These are phyloP conservation scores for Alternaria arbusti DNA, from an alignment of 2,329 filamentous ascomycete species.

Conservation along the genomic window DNA sequence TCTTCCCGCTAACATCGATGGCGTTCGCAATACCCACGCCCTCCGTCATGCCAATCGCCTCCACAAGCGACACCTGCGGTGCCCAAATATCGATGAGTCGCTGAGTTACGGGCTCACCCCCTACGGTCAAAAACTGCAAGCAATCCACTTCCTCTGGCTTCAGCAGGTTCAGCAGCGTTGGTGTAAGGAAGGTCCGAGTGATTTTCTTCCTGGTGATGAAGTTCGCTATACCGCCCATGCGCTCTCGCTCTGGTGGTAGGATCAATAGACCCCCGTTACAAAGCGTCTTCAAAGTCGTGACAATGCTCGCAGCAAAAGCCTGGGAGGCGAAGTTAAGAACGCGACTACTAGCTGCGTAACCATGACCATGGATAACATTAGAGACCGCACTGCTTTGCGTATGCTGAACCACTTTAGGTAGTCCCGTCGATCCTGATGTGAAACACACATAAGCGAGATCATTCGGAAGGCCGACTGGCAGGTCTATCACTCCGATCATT, in stretches of 20 bases:
- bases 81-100: constrained; percentile 7
- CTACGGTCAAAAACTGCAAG: constrained; percentile 3
- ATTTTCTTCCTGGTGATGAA: constrained; percentile 6
- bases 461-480: neutral
- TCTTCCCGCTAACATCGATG: constrained; percentile 1
- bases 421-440: constrained; percentile 55
- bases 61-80: constrained; percentile 1
- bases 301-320: constrained; percentile 2
- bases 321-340: constrained; percentile 8
- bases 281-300: constrained; percentile 5
- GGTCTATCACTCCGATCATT: neutral
- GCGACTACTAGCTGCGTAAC: neutral
- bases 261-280: constrained; percentile 3
- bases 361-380: constrained; percentile 2
- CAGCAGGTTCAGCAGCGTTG: constrained; percentile 1
- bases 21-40: constrained; percentile 2
- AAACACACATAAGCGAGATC: constrained; percentile 51
- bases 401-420: constrained; percentile 51
- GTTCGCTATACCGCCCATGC: constrained; percentile 7
- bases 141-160: constrained; percentile 4
- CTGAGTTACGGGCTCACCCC: constrained; percentile 2
- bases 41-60: constrained; percentile 7
- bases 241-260: constrained; percentile 4
- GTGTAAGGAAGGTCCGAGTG: constrained; percentile 4
- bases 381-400: constrained; percentile 11